Base-by-base conservation (phyloP, 2,329 filamentous ascomycete genomes). In the Sclerotinia glacialis region DNA sequence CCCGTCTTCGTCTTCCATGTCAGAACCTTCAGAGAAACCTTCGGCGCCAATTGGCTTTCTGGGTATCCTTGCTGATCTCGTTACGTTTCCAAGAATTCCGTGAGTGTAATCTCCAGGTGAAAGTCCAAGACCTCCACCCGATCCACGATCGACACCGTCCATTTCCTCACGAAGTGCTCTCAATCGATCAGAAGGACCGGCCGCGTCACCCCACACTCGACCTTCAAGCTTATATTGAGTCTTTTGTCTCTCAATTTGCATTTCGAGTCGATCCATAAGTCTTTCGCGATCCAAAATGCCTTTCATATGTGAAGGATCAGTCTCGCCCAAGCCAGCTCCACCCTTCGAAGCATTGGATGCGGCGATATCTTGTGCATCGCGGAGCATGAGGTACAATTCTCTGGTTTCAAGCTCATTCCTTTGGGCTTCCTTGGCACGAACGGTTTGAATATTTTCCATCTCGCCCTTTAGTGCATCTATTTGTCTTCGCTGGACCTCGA, bases 141-240 rank as follows among this genome's bases (percentile, higher is more conserved):
- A 8, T 14, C 84, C 78, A 70, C 81, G 78, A 61, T 79, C 80
- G 69, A 80, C 80, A 31, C 85, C 87, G 70, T 98, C 95, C 95
- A 99, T 99, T 79, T 93, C 89, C 79, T 98, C 94, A 67, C 95
- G 89, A 60, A 98, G 83, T 71, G 96, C 94, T 71, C 95, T 89
- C 67, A 99, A 83, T 74, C 93, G 89, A 79, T 99, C 95, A 54
- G 93, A 97, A 16, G 95, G 94, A 46, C 92, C 92, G 70, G 90
- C 84, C 63, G 85, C 81, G 69, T 96, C 91, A 69, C 89, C 89
- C 90, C 94, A 97, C 11, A 92, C 88, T 77, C 92, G 92, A 72
- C 95, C 95, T 78, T 98, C 95, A 42, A 99, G 86, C 79, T 97
- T 97, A 79, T 92, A 97, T 76, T 98, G 93, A 0, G 95, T 98